A percentile compares a stretch with the other conserved stretches of the same genome.
These are phyloP conservation scores for Lathyrus tuberosus DNA, from an alignment of 306 rosid genomes.

Conservation along the genomic window DNA sequence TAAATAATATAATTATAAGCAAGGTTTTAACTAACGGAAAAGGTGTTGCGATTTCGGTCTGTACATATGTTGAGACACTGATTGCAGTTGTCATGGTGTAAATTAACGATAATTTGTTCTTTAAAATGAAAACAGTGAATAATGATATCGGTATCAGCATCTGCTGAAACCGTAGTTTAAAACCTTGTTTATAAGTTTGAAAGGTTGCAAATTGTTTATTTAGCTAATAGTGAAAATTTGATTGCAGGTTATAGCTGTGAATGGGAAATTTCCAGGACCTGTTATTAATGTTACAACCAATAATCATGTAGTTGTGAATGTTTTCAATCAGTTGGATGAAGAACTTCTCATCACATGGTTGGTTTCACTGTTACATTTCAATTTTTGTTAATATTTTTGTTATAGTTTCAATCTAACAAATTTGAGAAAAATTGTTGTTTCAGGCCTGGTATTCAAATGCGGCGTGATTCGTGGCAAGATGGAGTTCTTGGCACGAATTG, in stretches of 20 bases:
- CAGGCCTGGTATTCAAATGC: constrained; percentile 89
- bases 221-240: constrained; percentile 19
- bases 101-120: no score
- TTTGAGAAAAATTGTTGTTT: constrained; percentile 31
- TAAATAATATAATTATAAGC: no score
- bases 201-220: no score
- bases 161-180: no score
- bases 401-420: constrained; percentile 12
- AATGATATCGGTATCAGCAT: no score
- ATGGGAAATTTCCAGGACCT: constrained; percentile 82
- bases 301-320: constrained; percentile 67
- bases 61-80: no score
- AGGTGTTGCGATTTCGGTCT: no score
- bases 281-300: constrained; percentile 74
- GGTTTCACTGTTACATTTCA: constrained; percentile 31
- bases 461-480: constrained; percentile 85
- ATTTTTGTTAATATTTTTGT: background rate
- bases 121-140: no score
- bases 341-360: constrained; percentile 80
- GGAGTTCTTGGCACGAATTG: constrained; percentile 91
- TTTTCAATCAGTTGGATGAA: constrained; percentile 73
- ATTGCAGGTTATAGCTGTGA: constrained; percentile 75
- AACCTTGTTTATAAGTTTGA: no score
- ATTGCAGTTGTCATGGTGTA: no score
- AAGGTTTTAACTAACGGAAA: no score